These are phyloP conservation scores for Aspergillus latus DNA, from an alignment of 2,329 filamentous ascomycete genomes.

Conservation along the genomic window DNA sequence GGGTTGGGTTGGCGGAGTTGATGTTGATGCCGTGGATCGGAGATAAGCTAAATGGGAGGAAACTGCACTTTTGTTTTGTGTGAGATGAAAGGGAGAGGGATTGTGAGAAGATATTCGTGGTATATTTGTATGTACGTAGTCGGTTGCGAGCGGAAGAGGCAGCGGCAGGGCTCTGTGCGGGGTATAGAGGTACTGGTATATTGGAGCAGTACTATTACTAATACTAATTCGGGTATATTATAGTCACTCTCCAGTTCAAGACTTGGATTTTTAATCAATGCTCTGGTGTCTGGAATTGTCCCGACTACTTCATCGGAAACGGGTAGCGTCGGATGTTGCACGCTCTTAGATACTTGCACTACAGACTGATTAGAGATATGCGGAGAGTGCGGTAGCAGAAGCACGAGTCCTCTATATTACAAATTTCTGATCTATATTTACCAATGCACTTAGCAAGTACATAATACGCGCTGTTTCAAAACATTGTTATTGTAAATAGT, in stretches of 20 bases:
- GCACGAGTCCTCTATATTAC: too few species aligned
- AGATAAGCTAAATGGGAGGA: not conserved
- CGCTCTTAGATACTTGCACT: not conserved
- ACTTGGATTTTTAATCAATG: too few species aligned
- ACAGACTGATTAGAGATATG: too few species aligned
- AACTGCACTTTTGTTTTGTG: not conserved
- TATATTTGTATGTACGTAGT: not conserved
- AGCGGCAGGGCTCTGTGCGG: not conserved
- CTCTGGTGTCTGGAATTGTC: conserved; percentile 3
- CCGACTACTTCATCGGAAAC: not conserved
- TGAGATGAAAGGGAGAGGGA: not conserved
- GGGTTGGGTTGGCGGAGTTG: not conserved
- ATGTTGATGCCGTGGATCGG: not conserved
- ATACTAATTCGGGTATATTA: not conserved
- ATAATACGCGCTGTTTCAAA: not conserved
- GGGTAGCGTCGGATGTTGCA: conserved; percentile 1
- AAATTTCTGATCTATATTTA: not conserved
- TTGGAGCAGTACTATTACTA: not conserved
- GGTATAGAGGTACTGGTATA: not conserved
- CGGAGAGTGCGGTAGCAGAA: too few species aligned
- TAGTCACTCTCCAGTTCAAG: not conserved
- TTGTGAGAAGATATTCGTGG: not conserved
- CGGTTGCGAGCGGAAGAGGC: not conserved
- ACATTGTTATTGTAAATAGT: not conserved
- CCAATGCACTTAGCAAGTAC: not conserved